Evolutionary conservation across 1,284 basidiomycete species (phyloP).

Genomic region (Ganoderma boninense): DNA sequence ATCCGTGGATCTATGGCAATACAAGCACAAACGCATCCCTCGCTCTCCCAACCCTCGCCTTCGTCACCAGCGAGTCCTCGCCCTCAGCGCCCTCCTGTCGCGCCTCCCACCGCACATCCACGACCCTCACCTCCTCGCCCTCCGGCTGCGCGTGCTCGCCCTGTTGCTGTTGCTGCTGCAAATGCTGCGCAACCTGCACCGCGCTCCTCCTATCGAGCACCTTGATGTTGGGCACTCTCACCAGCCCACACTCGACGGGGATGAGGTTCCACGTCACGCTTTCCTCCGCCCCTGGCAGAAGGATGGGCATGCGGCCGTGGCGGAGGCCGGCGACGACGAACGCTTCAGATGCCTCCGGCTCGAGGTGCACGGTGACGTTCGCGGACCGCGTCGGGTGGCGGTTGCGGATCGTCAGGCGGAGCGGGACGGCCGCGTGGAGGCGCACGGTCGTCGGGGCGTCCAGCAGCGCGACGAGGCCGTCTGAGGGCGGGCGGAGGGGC

Average conservation of each 20-base stretch:
- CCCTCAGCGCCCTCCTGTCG: slow-evolving; percentile 21
- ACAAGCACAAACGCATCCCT: slow-evolving; percentile 25
- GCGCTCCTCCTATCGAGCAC: slow-evolving; percentile 62
- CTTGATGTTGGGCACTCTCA: slow-evolving; percentile 64
- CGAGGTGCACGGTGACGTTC: slow-evolving; percentile 71
- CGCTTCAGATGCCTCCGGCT: slow-evolving; percentile 67
- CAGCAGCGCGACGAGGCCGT: slow-evolving; percentile 70
- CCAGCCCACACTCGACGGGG: slow-evolving; percentile 75
- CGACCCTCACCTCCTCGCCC: slow-evolving; percentile 58
- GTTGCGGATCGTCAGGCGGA: slow-evolving; percentile 72
- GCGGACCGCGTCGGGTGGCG: slow-evolving; percentile 67
- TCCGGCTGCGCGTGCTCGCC: slow-evolving; percentile 33
- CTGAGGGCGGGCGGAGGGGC: slow-evolving; percentile 60
- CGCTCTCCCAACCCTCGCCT: slow-evolving; percentile 3
- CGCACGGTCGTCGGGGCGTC: slow-evolving; percentile 64
- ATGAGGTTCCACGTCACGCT: slow-evolving; percentile 70
- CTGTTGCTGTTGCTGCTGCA: background rate
- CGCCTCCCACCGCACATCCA: slow-evolving; percentile 52
- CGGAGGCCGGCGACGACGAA: slow-evolving; percentile 80
- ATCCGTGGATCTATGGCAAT: slow-evolving; percentile 18
- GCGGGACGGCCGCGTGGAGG: slow-evolving; percentile 65
- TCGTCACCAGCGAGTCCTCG: slow-evolving; percentile 10
- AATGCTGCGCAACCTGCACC: slow-evolving; percentile 19
- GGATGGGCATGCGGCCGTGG: slow-evolving; percentile 66
- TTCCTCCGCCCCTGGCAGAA: slow-evolving; percentile 76